Conservation (phyloP, 345 rosid genomes). For the Corchorus olitorius region DNA sequence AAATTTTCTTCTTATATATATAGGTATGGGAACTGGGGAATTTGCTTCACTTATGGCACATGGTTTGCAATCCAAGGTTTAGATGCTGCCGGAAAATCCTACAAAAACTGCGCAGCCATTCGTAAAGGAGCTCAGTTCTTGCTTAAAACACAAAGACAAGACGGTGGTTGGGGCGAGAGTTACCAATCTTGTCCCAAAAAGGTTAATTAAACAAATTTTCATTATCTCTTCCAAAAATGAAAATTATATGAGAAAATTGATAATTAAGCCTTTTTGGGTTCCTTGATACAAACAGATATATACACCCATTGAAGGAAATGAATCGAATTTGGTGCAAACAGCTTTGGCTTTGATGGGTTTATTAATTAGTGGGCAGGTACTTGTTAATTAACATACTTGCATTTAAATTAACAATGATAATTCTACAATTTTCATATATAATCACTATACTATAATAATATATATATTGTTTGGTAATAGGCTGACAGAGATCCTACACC, state of each 20-base stretch:
- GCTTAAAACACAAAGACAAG: slow-evolving; percentile 18
- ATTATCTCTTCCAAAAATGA: too few relatives aligned
- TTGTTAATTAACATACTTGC: too few relatives aligned
- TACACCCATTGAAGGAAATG: slow-evolving; percentile 43
- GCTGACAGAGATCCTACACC: background rate
- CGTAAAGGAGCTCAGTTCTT: slow-evolving; percentile 21
- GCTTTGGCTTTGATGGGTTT: slow-evolving; percentile 48
- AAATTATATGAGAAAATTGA: too few relatives aligned
- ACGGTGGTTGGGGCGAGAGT: slow-evolving; percentile 35
- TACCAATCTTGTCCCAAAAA: slow-evolving; percentile 24
- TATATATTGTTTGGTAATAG: background rate
- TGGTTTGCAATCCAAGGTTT: slow-evolving; percentile 30
- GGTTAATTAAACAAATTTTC: background rate
- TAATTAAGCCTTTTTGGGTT: too few relatives aligned
- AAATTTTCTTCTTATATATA: too few relatives aligned
- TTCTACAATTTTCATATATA: too few relatives aligned
- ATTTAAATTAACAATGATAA: too few relatives aligned
- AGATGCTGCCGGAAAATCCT: slow-evolving; percentile 27
- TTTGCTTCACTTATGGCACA: slow-evolving; percentile 32
- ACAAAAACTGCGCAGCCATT: slow-evolving; percentile 8
- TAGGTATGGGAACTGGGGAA: slow-evolving; percentile 29
- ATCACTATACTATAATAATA: too few relatives aligned
- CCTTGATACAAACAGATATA: slow-evolving; percentile 30
- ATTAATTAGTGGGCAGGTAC: background rate
- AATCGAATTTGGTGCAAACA: slow-evolving; percentile 59